A percentile compares a stretch with the other conserved stretches of the same genome.
phyloP scores from a whole-genome alignment of 441 rosid species.

The Kokia cookei region DNA sequence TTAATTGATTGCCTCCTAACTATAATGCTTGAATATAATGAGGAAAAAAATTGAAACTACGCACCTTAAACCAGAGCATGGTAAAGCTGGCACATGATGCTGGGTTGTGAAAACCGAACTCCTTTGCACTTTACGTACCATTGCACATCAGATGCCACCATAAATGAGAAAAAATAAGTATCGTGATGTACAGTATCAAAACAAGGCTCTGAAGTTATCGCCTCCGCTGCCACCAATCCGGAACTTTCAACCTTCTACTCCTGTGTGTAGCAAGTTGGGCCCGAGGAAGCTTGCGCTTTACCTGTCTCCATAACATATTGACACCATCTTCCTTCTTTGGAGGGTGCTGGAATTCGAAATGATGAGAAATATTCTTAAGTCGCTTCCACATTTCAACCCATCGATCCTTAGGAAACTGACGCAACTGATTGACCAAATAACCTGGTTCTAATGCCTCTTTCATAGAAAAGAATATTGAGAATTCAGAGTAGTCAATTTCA shows the following conservation, averaged over 20 bases:
- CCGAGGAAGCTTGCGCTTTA: constrained; percentile 64
- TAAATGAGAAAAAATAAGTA: neutral
- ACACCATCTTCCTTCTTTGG: constrained; percentile 77
- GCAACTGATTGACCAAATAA: constrained; percentile 63
- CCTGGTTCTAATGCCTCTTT: constrained; percentile 68
- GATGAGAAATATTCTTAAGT: constrained; percentile 72
- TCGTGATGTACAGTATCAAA: constrained; percentile 24
- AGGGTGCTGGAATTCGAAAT: constrained; percentile 80
- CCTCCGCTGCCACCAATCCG: constrained; percentile 71
- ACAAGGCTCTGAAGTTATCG: constrained; percentile 17
- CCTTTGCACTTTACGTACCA: constrained; percentile 10
- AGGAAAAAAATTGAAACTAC: neutral
- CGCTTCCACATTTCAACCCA: constrained; percentile 79
- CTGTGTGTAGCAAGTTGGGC: constrained; percentile 71
- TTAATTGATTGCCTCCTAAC: neutral
- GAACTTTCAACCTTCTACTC: constrained; percentile 71
- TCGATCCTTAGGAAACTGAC: constrained; percentile 57
- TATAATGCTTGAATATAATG: neutral
- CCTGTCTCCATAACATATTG: constrained; percentile 88
- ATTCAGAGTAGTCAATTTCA: constrained; percentile 70
- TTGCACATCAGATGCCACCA: neutral
- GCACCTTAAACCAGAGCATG: neutral
- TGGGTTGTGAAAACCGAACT: neutral
- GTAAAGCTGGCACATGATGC: constrained; percentile 7
- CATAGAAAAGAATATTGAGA: constrained; percentile 76